Evolutionary conservation across 371 early-diverging fungal species (phyloP), one percentile per base, ranked within the genome.

Genomic region (Mucor circinelloides): DNA sequence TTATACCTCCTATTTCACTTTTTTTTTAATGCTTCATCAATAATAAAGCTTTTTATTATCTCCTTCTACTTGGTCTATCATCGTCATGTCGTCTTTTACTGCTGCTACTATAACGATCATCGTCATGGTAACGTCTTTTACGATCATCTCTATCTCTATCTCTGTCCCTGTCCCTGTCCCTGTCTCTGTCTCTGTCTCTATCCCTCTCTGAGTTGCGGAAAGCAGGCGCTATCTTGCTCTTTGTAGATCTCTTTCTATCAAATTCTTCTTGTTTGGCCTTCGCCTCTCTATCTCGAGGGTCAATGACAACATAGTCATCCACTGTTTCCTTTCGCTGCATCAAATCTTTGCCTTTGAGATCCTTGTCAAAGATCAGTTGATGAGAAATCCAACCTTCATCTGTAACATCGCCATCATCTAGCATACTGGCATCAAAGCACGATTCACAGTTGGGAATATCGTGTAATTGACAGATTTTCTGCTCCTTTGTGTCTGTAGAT

Each of bases 301-400:
- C 94, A 72, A 92, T 89, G 13, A 93, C 93, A 6, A 90, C 78
- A 70, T 89, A 92, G 60, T 91, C 93, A 66, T 93, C 88, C 1
- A 89, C 83, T 6, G 82, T 81, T 46, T 90, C 90, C 17, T 80
- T 80, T 44, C 86, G 79, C 30, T 87, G 82, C 68, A 86, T 81
- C 17, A 87, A 54, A 63, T 89, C 87, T 60, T 89, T 89, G 34
- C 88, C 89, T 56, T 84, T 87, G 44, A 80, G 75, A 66, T 91
- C 91, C 64, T 87, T 89, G 58, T 82, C 88, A 72, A 91, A 93
- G 0, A 84, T 78, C 7, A 94, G 79, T 32, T 81, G 78, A 71
- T 94, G 93, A 5, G 82, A 74, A 68, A 94, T 80, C 94, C 94
- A 94, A 17, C 84, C 89, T 44, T 84, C 71, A 40, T 85, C 87